Conservation (phyloP, 768 basidiomycete species). For the Termitomyces sp. region DNA sequence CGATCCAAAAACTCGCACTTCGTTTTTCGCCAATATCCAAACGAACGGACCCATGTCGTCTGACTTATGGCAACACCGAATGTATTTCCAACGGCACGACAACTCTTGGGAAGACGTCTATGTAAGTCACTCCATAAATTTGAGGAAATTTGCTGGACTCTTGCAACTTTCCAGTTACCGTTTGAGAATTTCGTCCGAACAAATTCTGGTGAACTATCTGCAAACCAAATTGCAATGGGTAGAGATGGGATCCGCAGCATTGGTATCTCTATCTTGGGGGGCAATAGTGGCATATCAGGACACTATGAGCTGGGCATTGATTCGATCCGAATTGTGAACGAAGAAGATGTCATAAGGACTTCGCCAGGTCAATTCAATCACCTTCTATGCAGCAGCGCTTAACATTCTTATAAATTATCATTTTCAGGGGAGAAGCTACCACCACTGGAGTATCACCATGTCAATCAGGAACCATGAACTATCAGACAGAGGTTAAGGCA, state of each 20-base stretch:
- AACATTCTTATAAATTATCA: neutral
- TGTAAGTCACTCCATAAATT: slow-evolving; percentile 37
- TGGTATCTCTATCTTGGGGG: slow-evolving; percentile 85
- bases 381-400: neutral
- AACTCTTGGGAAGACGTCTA: slow-evolving; percentile 79
- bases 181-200: slow-evolving; percentile 72
- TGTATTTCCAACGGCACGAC: slow-evolving; percentile 68
- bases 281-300: slow-evolving; percentile 70
- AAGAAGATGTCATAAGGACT: slow-evolving; percentile 48
- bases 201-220: slow-evolving; percentile 64
- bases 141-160: neutral
- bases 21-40: slow-evolving; percentile 94
- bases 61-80: slow-evolving; percentile 92
- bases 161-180: slow-evolving; percentile 56
- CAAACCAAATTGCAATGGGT: slow-evolving; percentile 71
- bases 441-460: slow-evolving; percentile 1
- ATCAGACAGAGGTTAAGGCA: neutral
- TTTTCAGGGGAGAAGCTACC: slow-evolving; percentile 10
- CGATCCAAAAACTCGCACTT: slow-evolving; percentile 66
- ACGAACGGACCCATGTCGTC: slow-evolving; percentile 76
- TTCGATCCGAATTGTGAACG: slow-evolving; percentile 75
- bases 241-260: slow-evolving; percentile 71
- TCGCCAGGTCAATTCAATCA: slow-evolving; percentile 16
- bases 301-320: slow-evolving; percentile 81
- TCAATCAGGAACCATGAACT: neutral